Percentiles rank a stretch among this genome's conserved stretches.
Evolutionary conservation across 2,329 filamentous ascomycete genomes (phyloP).

Genomic region (Botrytis elliptica): DNA sequence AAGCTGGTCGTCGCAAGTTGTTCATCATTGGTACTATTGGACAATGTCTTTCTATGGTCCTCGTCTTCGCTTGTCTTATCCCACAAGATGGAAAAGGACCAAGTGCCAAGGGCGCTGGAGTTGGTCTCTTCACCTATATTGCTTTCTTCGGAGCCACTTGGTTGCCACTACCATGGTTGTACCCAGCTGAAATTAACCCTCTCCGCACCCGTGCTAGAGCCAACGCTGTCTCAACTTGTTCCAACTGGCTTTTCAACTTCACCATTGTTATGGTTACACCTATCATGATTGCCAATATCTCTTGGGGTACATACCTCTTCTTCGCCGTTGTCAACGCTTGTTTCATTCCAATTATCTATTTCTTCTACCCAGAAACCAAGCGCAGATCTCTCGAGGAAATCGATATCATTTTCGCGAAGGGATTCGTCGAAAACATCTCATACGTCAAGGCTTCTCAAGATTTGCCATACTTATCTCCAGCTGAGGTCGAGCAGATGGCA

Average conservation of each 20-base stretch:
- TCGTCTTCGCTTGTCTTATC: slow-evolving; percentile 45
- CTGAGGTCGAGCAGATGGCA: slow-evolving; percentile 49
- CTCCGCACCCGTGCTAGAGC: slow-evolving; percentile 60
- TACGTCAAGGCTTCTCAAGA: slow-evolving; percentile 59
- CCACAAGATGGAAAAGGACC: slow-evolving; percentile 33
- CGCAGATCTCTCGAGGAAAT: slow-evolving; percentile 64
- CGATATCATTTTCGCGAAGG: slow-evolving; percentile 65
- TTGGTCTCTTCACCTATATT: slow-evolving; percentile 62
- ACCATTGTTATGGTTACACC: slow-evolving; percentile 46
- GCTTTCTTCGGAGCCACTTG: slow-evolving; percentile 60
- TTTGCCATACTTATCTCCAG: slow-evolving; percentile 51
- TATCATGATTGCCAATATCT: slow-evolving; percentile 40
- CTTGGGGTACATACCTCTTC: slow-evolving; percentile 42
- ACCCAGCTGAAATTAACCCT: slow-evolving; percentile 60
- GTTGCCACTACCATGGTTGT: slow-evolving; percentile 62
- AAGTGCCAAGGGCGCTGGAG: slow-evolving; percentile 43
- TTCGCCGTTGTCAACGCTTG: slow-evolving; percentile 42
- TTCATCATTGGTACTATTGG: slow-evolving; percentile 69
- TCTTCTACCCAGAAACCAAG: slow-evolving; percentile 51
- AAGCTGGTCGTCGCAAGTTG: slow-evolving; percentile 66
- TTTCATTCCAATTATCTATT: slow-evolving; percentile 43
- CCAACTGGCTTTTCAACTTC: slow-evolving; percentile 55
- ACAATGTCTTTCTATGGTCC: slow-evolving; percentile 64
- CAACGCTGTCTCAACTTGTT: slow-evolving; percentile 62
- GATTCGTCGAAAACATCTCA: slow-evolving; percentile 56